Evolutionary conservation across 345 rosid species (phyloP), one percentile per base, ranked within the genome.

Genomic region (Euphorbia tirucalli): DNA sequence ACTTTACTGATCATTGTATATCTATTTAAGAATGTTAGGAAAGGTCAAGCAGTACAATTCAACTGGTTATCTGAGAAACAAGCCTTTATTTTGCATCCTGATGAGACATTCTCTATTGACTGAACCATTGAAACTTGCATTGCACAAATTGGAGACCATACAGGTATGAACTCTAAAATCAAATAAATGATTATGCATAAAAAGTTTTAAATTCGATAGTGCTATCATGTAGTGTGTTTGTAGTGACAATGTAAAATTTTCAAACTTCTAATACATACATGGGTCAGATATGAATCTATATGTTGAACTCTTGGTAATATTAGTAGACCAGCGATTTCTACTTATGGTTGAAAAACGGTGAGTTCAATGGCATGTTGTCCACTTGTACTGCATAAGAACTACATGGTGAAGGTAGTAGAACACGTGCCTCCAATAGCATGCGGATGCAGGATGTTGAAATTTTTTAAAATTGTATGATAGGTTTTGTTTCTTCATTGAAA

Each of bases 11-110:
- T 73, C 60, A 18, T 55, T 67, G 63, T 65, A 16, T 68, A 46
- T 61, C n/a, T 55, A 58, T 24, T 35, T 69, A 64, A 49, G 48
- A 52, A 69, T 68, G 21, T n/a, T 85, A 93, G 97, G 30, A 91
- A 91, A 87, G 96, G 98, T 68, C 96, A 91, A 83, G 96, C 97
- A 16, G 57, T 93, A 81, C 96, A 91, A 68, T 93, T 93, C 84
- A 93, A 93, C 87, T 93, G 89, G 91, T 80, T 93, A 71, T 86
- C 85, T 72, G 96, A 93, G 81, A 93, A 88, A 74, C 90, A 81
- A 81, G 98, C 96, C 68, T 83, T 91, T 71, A 74, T 85, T 52
- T 80, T 87, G 79, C 82, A 86, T 69, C 31, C 84, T 28, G 90
- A 93, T 75, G 87, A 81, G 43, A 88, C 88, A 50, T 91, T 93